These are phyloP conservation scores for Jaminaea rosea DNA, from an alignment of 1,284 basidiomycete species.

Conservation along the genomic window DNA sequence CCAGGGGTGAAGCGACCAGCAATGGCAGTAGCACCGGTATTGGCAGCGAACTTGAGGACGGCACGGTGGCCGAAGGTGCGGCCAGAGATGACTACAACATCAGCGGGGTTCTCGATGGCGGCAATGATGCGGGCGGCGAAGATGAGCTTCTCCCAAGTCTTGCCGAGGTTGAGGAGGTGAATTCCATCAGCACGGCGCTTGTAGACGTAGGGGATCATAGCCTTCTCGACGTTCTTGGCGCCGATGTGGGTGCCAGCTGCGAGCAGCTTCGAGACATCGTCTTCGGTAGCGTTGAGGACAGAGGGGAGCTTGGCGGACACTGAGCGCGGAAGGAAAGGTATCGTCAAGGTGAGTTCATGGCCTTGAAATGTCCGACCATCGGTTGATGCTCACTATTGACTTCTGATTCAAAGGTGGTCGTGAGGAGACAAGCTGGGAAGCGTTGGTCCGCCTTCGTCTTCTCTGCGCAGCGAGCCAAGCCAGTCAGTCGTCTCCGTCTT, in stretches of 20 bases:
- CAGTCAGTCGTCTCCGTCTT: too few relatives aligned
- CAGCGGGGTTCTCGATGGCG: constrained; percentile 86
- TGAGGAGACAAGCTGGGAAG: too few relatives aligned
- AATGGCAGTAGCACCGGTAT: constrained; percentile 96
- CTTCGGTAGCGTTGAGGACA: constrained; percentile 83
- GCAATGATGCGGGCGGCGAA: constrained; percentile 46
- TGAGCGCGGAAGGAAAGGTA: too few relatives aligned
- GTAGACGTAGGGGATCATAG: constrained; percentile 96
- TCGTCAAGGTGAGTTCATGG: too few relatives aligned
- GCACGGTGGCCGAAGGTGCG: constrained; percentile 98
- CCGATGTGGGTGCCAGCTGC: constrained; percentile 87
- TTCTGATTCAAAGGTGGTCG: too few relatives aligned
- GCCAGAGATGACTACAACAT: constrained; percentile 94
- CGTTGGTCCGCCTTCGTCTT: too few relatives aligned
- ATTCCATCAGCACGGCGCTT: constrained; percentile 92
- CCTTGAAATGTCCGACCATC: too few relatives aligned
- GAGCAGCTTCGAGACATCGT: constrained; percentile 90
- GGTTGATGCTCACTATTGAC: too few relatives aligned
- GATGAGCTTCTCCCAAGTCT: constrained; percentile 95
- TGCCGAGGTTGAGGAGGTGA: constrained; percentile 94
- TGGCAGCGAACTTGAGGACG: constrained; percentile 93
- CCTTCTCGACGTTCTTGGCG: constrained; percentile 92
- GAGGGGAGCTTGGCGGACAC: constrained; percentile 69
- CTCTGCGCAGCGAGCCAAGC: too few relatives aligned
- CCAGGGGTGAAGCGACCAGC: constrained; percentile 98